A percentile compares a stretch with the other conserved stretches of the same genome.
phyloP scores from a whole-genome alignment of 768 basidiomycete genomes.

The Termitomyces sp. region DNA sequence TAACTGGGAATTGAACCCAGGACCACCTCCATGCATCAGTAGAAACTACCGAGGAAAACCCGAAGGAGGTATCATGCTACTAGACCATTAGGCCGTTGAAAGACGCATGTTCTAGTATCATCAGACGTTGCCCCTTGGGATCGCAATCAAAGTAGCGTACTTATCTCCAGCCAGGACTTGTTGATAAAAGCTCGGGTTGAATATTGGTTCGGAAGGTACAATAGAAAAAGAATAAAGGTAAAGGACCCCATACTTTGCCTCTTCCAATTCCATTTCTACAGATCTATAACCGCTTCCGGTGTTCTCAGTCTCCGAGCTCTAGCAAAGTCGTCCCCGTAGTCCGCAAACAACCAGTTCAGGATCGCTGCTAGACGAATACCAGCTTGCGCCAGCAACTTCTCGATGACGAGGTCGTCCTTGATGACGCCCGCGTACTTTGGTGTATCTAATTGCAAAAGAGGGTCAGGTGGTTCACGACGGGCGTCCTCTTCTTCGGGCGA shows the following conservation, averaged over 20 bases:
- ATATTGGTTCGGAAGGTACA: neutral
- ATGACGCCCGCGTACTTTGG: constrained; percentile 73
- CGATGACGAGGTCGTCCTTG: constrained; percentile 60
- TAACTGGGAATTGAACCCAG: constrained; percentile 86
- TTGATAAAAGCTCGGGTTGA: too few relatives aligned
- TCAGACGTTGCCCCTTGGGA: too few relatives aligned
- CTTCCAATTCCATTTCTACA: neutral
- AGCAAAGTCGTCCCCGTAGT: constrained; percentile 15
- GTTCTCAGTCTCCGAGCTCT: neutral
- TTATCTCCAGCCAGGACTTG: too few relatives aligned
- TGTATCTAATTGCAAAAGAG: constrained; percentile 72
- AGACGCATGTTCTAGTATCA: too few relatives aligned
- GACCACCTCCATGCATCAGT: constrained; percentile 56
- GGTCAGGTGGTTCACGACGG: constrained; percentile 4
- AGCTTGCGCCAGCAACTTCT: constrained; percentile 76
- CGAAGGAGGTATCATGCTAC: neutral
- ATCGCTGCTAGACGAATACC: constrained; percentile 81
- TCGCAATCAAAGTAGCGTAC: too few relatives aligned
- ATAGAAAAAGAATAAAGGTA: neutral
- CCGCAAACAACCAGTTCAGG: constrained; percentile 68
- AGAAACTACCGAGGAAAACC: too few relatives aligned
- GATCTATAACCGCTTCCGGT: neutral
- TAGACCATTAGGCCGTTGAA: too few relatives aligned
- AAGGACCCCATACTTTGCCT: neutral
- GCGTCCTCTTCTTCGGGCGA: constrained; percentile 3